A percentile compares a stretch with the other conserved stretches of the same genome.
Conservation (phyloP, 2,329 filamentous ascomycete species). For the Fusarium hostae region DNA sequence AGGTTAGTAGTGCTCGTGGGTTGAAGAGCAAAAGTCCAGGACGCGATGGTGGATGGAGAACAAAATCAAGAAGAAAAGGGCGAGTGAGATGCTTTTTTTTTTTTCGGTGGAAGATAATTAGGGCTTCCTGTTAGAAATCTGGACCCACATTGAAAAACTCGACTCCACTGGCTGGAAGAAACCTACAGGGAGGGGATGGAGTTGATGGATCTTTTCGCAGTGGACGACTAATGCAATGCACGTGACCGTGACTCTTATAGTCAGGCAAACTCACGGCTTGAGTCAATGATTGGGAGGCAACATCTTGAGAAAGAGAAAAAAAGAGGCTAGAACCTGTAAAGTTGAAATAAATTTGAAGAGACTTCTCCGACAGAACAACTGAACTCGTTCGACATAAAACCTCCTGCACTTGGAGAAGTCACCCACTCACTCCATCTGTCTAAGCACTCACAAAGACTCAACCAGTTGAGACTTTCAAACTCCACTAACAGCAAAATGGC, state of each 20-base stretch:
- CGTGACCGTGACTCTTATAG: conserved; percentile 32
- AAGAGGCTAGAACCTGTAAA: conserved; percentile 18
- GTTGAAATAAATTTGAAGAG: background rate
- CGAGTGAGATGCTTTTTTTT: conserved; percentile 38
- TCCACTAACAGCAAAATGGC: conserved; percentile 67
- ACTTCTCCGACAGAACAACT: background rate
- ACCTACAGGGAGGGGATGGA: conserved; percentile 6
- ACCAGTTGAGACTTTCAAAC: background rate
- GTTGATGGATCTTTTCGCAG: background rate
- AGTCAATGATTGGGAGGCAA: conserved; percentile 22
- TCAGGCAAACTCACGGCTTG: conserved; percentile 18
- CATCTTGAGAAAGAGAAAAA: background rate
- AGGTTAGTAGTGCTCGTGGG: conserved; percentile 51
- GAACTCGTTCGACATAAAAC: background rate
- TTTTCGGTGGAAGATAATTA: conserved; percentile 51
- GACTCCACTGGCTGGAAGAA: conserved; percentile 14
- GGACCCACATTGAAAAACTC: conserved; percentile 27
- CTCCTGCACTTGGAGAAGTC: background rate
- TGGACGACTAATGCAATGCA: background rate
- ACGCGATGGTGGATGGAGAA: conserved; percentile 47
- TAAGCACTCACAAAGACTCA: background rate
- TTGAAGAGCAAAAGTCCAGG: conserved; percentile 50
- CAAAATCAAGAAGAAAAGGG: conserved; percentile 44
- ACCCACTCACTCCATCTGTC: background rate
- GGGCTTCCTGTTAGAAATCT: conserved; percentile 46